Conservation (phyloP, 2,329 filamentous ascomycete species). For the Pseudocercospora musae region DNA sequence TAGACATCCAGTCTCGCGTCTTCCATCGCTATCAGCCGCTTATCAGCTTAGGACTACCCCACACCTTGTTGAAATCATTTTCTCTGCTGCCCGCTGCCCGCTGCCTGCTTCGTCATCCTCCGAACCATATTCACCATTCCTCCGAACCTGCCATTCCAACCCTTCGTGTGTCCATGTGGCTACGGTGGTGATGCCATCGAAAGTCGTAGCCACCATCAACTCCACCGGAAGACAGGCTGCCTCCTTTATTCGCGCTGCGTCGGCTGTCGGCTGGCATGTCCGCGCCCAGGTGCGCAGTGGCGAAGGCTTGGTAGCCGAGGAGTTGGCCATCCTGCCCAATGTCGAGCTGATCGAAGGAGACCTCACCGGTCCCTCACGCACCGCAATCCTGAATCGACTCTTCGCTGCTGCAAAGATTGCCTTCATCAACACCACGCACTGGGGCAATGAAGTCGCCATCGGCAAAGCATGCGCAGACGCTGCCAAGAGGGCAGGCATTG, state of each 20-base stretch:
- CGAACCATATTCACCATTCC: not conserved
- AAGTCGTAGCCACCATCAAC: slow-evolving; percentile 92
- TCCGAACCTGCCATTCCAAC: not conserved
- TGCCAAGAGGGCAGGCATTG: slow-evolving; percentile 76
- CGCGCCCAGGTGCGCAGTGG: slow-evolving; percentile 86
- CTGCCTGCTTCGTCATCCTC: not conserved
- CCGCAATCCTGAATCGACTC: slow-evolving; percentile 30
- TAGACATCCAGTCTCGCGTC: not conserved
- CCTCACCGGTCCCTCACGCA: slow-evolving; percentile 46
- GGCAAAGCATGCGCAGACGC: slow-evolving; percentile 85
- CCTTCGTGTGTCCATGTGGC: slow-evolving; percentile 25
- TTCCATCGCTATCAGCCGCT: too few species aligned
- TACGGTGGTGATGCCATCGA: slow-evolving; percentile 42
- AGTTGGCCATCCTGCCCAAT: slow-evolving; percentile 78
- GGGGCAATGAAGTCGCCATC: slow-evolving; percentile 89
- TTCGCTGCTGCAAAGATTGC: slow-evolving; percentile 83
- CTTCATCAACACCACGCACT: slow-evolving; percentile 97
- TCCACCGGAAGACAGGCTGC: slow-evolving; percentile 93
- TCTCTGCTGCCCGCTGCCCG: not conserved
- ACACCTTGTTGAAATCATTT: slow-evolving; percentile 6
- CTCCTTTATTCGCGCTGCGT: slow-evolving; percentile 89
- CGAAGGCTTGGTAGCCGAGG: slow-evolving; percentile 82
- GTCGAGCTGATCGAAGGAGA: slow-evolving; percentile 70
- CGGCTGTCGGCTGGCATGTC: slow-evolving; percentile 89
- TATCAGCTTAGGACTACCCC: too few species aligned